Base-by-base conservation (phyloP, 768 basidiomycete genomes). In the Hypholoma sublateritium region DNA sequence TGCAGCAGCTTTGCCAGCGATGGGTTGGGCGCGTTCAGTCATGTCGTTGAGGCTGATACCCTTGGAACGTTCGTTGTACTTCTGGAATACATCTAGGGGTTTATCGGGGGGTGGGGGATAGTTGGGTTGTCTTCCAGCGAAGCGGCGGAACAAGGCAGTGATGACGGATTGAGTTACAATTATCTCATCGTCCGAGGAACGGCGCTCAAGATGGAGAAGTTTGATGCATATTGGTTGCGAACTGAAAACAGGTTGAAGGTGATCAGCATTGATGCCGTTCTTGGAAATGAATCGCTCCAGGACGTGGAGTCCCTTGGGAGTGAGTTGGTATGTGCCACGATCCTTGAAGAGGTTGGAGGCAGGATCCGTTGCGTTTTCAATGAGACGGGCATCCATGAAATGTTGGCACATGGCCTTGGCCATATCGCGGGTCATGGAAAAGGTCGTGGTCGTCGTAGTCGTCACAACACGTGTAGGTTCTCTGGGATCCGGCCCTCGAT, bases 371-470 rank as follows among this genome's bases (percentile, higher is more conserved):
- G 94, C 96, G 70, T 98, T 98, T 75, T 98, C 95, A 62, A 98
- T 95, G 60, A 98, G 81, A 62, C 95, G 92, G 56, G 97, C 95
- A 64, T 98, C 97, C 93, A 99, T 97, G 70, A 98, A 98, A 70
- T 98, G 95, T 74, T 99, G 97, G 76, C 93, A 92, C 89, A 99
- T 98, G 34, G 93, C 94, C 77, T 98, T 98, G 61, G 97, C 97
- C 92, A 99, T 98, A 44, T 99, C 97, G 65, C 97, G 89, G 63
- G 94, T 93, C 97, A 99, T 98, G 59, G 94, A 94, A 78, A 99
- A 99, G 34, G 97, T 99, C 42, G 97, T 99, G 5, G 97, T 98
- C 5, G 97, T 99, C 0, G 97, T 99, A 0, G 97, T 99, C 67
- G 97, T 99, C 70, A 99, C 91, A 74, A 99, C 93, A 69, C 97